phyloP scores from a whole-genome alignment of 441 rosid species.

The Kokia cookei region DNA sequence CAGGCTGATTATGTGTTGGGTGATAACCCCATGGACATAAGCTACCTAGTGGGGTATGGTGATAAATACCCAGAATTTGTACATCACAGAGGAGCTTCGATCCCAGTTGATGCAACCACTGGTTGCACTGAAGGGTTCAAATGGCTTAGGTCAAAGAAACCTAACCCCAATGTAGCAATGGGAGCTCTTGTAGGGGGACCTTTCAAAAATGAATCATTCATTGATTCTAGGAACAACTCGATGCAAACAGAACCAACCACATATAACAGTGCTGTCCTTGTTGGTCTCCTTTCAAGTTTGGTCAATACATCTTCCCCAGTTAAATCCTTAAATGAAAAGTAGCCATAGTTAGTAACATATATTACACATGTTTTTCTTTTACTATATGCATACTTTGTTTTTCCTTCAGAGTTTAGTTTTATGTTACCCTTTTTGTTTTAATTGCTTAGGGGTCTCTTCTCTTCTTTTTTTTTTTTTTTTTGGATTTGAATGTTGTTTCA shows the following conservation, averaged over 20 bases:
- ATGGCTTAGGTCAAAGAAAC: conserved; percentile 58
- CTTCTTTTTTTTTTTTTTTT: no score
- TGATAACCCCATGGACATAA: conserved; percentile 64
- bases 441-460: no score
- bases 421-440: no score
- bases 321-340: conserved; percentile 42
- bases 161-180: conserved; percentile 76
- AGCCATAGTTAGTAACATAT: conserved; percentile 1
- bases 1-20: conserved; percentile 95
- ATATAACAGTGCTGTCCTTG: conserved; percentile 78
- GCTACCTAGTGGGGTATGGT: conserved; percentile 89
- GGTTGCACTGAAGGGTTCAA: conserved; percentile 76
- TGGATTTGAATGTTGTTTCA: no score
- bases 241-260: conserved; percentile 88
- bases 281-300: conserved; percentile 87
- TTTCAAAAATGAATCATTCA: conserved; percentile 69
- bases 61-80: conserved; percentile 69
- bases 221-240: conserved; percentile 66
- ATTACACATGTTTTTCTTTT: conserved; percentile 3
- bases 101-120: conserved; percentile 64
- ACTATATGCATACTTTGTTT: conserved; percentile 4
- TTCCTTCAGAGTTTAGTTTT: neutral
- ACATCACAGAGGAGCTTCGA: conserved; percentile 98
- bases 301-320: conserved; percentile 71
- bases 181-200: conserved; percentile 97